These are phyloP conservation scores for Ettlia oleoabundans DNA, from an alignment of 139 green algal genomes.

Conservation along the genomic window DNA sequence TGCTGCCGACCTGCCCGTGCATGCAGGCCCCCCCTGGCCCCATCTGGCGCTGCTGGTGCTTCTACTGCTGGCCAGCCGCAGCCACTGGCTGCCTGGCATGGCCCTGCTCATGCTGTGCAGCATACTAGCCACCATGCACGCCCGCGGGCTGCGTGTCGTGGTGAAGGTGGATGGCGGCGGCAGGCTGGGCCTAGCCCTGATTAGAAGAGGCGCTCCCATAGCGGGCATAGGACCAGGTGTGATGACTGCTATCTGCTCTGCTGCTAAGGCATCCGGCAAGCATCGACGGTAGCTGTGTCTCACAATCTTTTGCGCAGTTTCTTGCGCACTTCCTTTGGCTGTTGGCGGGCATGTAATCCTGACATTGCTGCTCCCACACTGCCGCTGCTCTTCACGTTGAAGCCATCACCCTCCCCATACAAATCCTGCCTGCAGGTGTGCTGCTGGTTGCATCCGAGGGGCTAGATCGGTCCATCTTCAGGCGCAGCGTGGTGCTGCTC, in stretches of 20 bases:
- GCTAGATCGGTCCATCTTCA: conserved; percentile 48
- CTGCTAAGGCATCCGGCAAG: too few species aligned
- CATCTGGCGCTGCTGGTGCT: conserved; percentile 50
- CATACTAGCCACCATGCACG: conserved; percentile 45
- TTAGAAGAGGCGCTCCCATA: conserved; percentile 42
- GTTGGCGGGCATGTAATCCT: too few species aligned
- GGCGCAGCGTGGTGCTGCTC: conserved; percentile 48
- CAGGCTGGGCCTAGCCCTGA: conserved; percentile 47
- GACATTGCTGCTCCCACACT: too few species aligned
- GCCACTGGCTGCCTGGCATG: conserved; percentile 38
- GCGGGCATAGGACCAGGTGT: conserved; percentile 29
- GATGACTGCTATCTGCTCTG: too few species aligned
- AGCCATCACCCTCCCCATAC: too few species aligned
- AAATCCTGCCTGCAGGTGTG: conserved; percentile 15
- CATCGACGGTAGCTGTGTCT: too few species aligned
- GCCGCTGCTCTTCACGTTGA: not conserved
- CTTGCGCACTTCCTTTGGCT: too few species aligned
- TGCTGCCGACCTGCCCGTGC: not conserved
- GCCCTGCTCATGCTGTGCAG: conserved; percentile 24
- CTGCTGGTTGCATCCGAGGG: conserved; percentile 47
- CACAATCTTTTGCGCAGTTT: too few species aligned
- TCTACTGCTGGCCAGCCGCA: conserved; percentile 44
- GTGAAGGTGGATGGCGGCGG: conserved; percentile 39
- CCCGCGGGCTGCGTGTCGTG: conserved; percentile 42
- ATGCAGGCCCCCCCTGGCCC: conserved; percentile 48